Conservation (phyloP, 306 rosid genomes). For the Leucaena leucocephala region DNA sequence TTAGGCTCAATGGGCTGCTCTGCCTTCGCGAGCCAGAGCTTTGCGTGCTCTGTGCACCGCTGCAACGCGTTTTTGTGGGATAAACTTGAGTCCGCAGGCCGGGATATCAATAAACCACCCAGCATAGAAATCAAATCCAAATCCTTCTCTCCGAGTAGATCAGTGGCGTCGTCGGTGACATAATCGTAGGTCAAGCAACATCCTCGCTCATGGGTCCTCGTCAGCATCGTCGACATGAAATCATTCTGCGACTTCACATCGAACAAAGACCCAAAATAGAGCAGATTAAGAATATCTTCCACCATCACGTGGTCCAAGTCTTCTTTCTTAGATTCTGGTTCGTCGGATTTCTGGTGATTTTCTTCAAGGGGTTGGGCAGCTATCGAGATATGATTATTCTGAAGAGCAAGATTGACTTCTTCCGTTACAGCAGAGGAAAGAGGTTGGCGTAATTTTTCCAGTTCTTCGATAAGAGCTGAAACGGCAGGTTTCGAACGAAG, state of each 20-base stretch:
- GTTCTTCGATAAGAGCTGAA: slow-evolving; percentile 65
- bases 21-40: slow-evolving; percentile 72
- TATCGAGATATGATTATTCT: slow-evolving; percentile 39
- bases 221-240: slow-evolving; percentile 80
- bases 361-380: slow-evolving; percentile 6
- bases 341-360: slow-evolving; percentile 1
- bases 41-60: slow-evolving; percentile 83
- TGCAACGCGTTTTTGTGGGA: slow-evolving; percentile 80
- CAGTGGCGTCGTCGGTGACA: slow-evolving; percentile 91
- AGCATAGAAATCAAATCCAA: slow-evolving; percentile 70
- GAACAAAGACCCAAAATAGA: slow-evolving; percentile 84
- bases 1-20: slow-evolving; percentile 68
- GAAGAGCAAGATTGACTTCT: slow-evolving; percentile 55
- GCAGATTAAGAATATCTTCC: slow-evolving; percentile 76
- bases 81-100: slow-evolving; percentile 79
- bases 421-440: slow-evolving; percentile 72
- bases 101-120: slow-evolving; percentile 67
- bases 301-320: slow-evolving; percentile 37
- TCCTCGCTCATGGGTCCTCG: slow-evolving; percentile 85
- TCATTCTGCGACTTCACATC: slow-evolving; percentile 87
- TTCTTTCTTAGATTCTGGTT: background rate
- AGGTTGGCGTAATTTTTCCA: slow-evolving; percentile 91
- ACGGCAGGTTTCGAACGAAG: slow-evolving; percentile 79
- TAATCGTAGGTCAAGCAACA: slow-evolving; percentile 95
- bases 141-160: slow-evolving; percentile 86